Evolutionary conservation across 1,284 basidiomycete genomes (phyloP).

Genomic region (Golubevia pallescens): DNA sequence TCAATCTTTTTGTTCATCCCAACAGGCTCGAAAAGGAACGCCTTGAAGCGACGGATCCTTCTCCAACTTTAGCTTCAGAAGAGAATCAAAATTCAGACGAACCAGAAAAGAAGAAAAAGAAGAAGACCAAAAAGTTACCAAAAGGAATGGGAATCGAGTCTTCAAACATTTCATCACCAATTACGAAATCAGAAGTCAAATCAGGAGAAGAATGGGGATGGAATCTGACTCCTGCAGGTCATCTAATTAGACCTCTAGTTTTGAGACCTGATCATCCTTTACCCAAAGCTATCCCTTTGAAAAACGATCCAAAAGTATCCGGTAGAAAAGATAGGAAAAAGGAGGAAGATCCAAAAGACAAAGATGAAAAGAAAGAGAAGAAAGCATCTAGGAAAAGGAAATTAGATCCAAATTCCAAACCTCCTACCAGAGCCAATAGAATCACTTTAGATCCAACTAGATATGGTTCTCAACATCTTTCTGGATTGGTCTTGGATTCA

Average conservation of each 20-base stretch:
- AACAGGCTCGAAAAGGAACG: background rate
- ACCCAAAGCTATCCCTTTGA: slow-evolving; percentile 17
- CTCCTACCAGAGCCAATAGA: slow-evolving; percentile 26
- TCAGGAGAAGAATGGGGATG: slow-evolving; percentile 48
- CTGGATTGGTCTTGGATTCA: slow-evolving; percentile 30
- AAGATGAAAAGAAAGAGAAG: background rate
- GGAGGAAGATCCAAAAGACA: background rate
- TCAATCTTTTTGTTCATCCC: background rate
- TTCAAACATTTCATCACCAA: slow-evolving; percentile 21
- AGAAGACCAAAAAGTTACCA: slow-evolving; percentile 24
- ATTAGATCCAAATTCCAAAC: slow-evolving; percentile 19
- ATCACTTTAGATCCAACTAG: slow-evolving; percentile 55
- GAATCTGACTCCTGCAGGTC: slow-evolving; percentile 50
- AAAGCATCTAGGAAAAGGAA: too few species aligned
- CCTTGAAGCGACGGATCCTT: too few species aligned
- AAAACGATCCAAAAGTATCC: slow-evolving; percentile 8
- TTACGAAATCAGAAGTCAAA: slow-evolving; percentile 18
- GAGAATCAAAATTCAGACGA: too few species aligned
- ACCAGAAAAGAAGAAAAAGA: slow-evolving; percentile 13
- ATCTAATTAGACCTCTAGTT: slow-evolving; percentile 49
- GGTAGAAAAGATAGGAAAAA: background rate
- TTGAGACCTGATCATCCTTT: slow-evolving; percentile 46
- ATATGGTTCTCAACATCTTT: slow-evolving; percentile 46
- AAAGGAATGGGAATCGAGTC: slow-evolving; percentile 35
- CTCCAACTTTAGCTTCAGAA: too few species aligned